Conservation (phyloP, 805 yeast genomes). For the Pichia membranifaciens region DNA sequence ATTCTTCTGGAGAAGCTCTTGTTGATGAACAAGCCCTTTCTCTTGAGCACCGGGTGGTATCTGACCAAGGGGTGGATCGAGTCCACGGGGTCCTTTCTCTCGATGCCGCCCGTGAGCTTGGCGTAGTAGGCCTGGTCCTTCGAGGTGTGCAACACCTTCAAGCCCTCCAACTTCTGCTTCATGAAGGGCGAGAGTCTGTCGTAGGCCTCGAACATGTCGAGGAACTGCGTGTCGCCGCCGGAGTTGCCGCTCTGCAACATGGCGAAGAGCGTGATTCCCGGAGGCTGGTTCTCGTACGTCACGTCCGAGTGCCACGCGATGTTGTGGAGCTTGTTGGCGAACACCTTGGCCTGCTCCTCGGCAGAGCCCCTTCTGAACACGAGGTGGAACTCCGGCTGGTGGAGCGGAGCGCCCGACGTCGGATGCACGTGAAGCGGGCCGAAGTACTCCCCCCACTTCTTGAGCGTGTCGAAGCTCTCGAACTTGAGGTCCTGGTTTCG, state of each 20-base stretch:
- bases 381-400: slow-evolving; percentile 55
- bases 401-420: slow-evolving; percentile 63
- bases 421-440: slow-evolving; percentile 74
- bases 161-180: slow-evolving; percentile 50
- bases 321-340: slow-evolving; percentile 33
- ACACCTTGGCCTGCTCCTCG: slow-evolving; percentile 33
- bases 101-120: slow-evolving; percentile 50
- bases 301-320: slow-evolving; percentile 68
- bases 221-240: slow-evolving; percentile 76
- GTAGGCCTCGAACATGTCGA: slow-evolving; percentile 65
- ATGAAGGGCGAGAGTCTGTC: slow-evolving; percentile 63
- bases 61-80: slow-evolving; percentile 67
- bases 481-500: slow-evolving; percentile 61
- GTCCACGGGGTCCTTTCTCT: slow-evolving; percentile 57
- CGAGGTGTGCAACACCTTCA: slow-evolving; percentile 66
- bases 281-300: slow-evolving; percentile 68
- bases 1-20: slow-evolving; percentile 59
- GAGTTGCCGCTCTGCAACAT: slow-evolving; percentile 52
- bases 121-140: slow-evolving; percentile 64
- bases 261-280: slow-evolving; percentile 62
- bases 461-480: slow-evolving; percentile 43
- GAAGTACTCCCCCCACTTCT: slow-evolving; percentile 54
- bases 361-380: slow-evolving; percentile 46
- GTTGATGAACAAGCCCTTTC: slow-evolving; percentile 53
- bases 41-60: slow-evolving; percentile 64